Evolutionary conservation across 1,284 basidiomycete species (phyloP), one percentile per base, ranked within the genome.

Genomic region (Ganoderma multipileum): DNA sequence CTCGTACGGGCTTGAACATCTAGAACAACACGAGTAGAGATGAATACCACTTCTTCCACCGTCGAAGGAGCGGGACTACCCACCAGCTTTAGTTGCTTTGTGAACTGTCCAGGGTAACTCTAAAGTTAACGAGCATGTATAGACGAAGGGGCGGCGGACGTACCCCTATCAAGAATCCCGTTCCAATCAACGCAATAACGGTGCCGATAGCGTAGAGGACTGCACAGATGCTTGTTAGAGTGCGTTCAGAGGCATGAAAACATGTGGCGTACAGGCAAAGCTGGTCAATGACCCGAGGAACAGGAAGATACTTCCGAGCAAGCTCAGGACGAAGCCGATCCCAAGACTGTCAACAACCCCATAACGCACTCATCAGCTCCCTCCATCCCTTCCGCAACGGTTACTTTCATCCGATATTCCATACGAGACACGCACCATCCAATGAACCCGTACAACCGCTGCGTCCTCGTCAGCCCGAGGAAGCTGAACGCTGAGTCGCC

Each of bases 1-100:
- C 82, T 65, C 96, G 92, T 28, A 97, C 89, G 61, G 94, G 92
- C 80, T 96, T 95, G 86, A 97, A 97, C 95, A 97, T 97, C 93
- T 95, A 59, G 18, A 44, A 55, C 38, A 5, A 5, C 28, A 73
- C 7, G 63, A 6, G 63, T 4, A 16, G 38, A 5, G 2, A 30
- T 61, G 41, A 42, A 12, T 23, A 61, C 50, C 62, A 72, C 6
- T 73, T 64, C 52, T 11, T 20, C n/a, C 30, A 30, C 26, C 55
- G 4, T 23, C 42, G 6, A 39, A 55, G 33, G 50, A 0, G 23
- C 23, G 30, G 26, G 44, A 41, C 39, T 20, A 71, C 86, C 75
- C 74, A 94, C 94, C 72, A 94, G 84, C 81, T 95, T 93, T 52
- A 93, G 69, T 79, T 97, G 95, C 72, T 87, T 92, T 71, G 82